Conservation (phyloP, 163 green algal species). For the Volvox carteri region DNA sequence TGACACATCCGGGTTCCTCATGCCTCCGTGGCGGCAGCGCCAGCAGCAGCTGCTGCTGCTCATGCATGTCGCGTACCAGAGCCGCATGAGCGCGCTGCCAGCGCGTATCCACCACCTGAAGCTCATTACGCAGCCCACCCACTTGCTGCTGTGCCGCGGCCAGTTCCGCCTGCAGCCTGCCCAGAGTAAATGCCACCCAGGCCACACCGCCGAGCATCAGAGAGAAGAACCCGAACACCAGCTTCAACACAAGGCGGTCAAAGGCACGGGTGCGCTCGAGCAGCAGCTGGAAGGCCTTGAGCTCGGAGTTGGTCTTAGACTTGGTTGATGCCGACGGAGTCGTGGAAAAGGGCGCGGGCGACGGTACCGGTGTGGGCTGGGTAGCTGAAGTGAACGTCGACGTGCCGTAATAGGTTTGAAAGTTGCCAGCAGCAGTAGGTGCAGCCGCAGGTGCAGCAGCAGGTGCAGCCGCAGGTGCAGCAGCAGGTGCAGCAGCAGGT, state of each 20-base stretch:
- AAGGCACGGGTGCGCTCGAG: conserved; percentile 1
- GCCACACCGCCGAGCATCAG: background rate
- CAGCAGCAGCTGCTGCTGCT: conserved; percentile 3
- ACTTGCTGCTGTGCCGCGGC: background rate
- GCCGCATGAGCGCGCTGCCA: background rate
- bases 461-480: no score
- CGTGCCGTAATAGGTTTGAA: no score
- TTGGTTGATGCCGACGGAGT: no score
- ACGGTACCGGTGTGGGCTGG: no score
- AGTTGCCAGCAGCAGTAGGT: no score
- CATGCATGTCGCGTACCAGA: background rate
- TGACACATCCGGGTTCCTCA: background rate
- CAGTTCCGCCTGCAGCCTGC: conserved; percentile 6
- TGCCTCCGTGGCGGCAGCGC: background rate
- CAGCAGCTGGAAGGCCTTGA: background rate
- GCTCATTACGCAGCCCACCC: background rate
- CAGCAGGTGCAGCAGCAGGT: no score
- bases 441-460: no score
- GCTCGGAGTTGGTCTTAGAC: no score
- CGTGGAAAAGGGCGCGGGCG: no score
- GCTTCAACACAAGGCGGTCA: background rate
- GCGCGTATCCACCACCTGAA: background rate
- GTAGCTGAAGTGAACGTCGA: no score
- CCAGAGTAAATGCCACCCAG: conserved; percentile 10
- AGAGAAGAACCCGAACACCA: background rate